Evolutionary conservation across 177 flowering plant species (phyloP), one percentile per base, ranked within the genome.

Genomic region (Telopea speciosissima): DNA sequence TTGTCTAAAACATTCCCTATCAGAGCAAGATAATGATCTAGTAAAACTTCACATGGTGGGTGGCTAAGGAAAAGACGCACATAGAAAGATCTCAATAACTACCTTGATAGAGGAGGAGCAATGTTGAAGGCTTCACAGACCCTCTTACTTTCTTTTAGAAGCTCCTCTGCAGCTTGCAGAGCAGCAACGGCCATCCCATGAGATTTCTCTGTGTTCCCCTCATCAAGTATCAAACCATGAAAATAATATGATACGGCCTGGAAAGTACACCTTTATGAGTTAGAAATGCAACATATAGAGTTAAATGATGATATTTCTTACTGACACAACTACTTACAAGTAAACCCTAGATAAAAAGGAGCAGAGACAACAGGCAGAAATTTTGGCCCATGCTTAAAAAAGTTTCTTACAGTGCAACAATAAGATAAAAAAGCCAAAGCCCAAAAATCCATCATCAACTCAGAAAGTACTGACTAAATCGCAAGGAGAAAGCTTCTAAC

Each of bases 111-210:
- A 68, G 99, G 99, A 79, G 86, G 71, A 22, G 90, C 72, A 17
- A 74, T 67, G 71, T 88, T 80, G 75, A 92, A 95, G 61, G 84
- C 82, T 74, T 91, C 97, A 72, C 84, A 82, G 22, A 85, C 82
- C 79, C 76, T 89, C 72, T 86, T 92, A 75, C 97, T 87, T 82
- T 95, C 97, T 76, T 85, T 89, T 49, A 92, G 90, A 82, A 80
- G 89, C 76, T 90, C 97, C 69, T 90, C 96, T 52, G 99, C 94
- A 42, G 97, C 96, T 81, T 90, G 96, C 73, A 95, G 75, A 67
- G 97, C 96, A 83, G 99, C 90, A 44, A 89, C 92, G 69, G 96
- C 97, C 97, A 94, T 92, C 60, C 89, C 88, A 78, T 94, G 97
- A 65, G 87, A 89, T 75, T 90, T 89, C 80, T 92, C 99, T 11